Percentiles rank a stretch among this genome's conserved stretches.
These are phyloP conservation scores for Dinochytrium kinnereticum DNA, from an alignment of 371 early-diverging fungal genomes.

Conservation along the genomic window DNA sequence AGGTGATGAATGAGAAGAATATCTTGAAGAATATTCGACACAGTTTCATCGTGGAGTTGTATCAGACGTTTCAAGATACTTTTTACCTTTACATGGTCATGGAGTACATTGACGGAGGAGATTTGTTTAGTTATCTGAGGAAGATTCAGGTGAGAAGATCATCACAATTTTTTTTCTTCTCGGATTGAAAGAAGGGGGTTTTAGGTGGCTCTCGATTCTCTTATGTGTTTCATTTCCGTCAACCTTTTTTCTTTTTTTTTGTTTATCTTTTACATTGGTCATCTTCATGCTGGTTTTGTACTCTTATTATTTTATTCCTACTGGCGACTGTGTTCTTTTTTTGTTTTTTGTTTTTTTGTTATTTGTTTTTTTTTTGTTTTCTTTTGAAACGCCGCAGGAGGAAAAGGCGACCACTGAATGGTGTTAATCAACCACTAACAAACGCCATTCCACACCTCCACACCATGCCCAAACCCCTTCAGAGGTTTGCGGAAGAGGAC, in stretches of 20 bases:
- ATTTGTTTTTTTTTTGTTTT: not conserved
- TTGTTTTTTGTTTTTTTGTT: not conserved
- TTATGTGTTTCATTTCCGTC: too few relatives aligned
- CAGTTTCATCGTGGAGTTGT: conserved; percentile 51
- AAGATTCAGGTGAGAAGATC: conserved; percentile 48
- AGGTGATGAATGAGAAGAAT: conserved; percentile 59
- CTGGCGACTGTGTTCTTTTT: too few relatives aligned
- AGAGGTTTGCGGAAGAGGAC: conserved; percentile 56
- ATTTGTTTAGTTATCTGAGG: conserved; percentile 56
- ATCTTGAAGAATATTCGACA: conserved; percentile 50
- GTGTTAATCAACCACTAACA: too few relatives aligned
- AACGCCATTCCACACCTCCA: too few relatives aligned
- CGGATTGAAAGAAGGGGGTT: not conserved
- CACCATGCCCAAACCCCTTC: conserved; percentile 15
- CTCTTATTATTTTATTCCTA: not conserved
- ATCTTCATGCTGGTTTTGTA: conserved; percentile 15
- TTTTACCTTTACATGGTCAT: conserved; percentile 66
- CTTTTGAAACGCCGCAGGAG: too few relatives aligned
- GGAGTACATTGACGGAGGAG: conserved; percentile 75
- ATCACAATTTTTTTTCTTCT: not conserved
- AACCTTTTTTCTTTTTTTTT: too few relatives aligned
- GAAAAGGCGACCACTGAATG: too few relatives aligned
- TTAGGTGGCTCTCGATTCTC: too few relatives aligned
- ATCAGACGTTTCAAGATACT: conserved; percentile 54
- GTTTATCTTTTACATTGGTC: too few relatives aligned